phyloP scores from a whole-genome alignment of 2,329 filamentous ascomycete genomes.

The Falciphora oryzae region DNA sequence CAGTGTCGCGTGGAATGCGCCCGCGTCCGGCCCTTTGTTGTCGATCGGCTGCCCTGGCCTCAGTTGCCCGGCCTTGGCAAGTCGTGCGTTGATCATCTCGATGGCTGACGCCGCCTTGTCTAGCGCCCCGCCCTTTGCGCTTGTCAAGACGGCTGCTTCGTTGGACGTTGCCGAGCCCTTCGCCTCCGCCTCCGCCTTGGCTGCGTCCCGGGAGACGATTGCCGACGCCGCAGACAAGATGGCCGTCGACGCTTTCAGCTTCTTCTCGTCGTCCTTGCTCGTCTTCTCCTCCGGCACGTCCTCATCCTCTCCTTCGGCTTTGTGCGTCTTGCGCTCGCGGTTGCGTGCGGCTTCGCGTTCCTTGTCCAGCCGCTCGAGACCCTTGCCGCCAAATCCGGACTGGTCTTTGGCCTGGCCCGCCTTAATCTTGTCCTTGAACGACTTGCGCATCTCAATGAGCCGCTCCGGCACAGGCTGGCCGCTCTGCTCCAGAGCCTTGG shows the following conservation, averaged over 20 bases:
- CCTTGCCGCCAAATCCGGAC: conserved; percentile 91
- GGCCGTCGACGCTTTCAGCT: conserved; percentile 59
- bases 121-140: conserved; percentile 49
- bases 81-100: conserved; percentile 81
- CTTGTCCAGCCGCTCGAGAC: conserved; percentile 84
- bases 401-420: conserved; percentile 84
- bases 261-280: conserved; percentile 60
- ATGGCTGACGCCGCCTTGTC: conserved; percentile 89
- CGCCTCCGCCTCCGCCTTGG: conserved; percentile 36
- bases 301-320: conserved; percentile 78
- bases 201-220: conserved; percentile 46
- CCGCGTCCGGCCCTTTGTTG: conserved; percentile 96
- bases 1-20: conserved; percentile 91
- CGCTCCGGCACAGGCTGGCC: conserved; percentile 74
- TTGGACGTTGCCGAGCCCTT: conserved; percentile 22
- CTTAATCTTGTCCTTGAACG: conserved; percentile 86
- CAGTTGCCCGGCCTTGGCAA: conserved; percentile 84
- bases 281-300: conserved; percentile 67
- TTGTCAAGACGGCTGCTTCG: conserved; percentile 19
- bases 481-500: conserved; percentile 88
- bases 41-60: conserved; percentile 92
- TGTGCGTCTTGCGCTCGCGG: conserved; percentile 82
- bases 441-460: conserved; percentile 58
- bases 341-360: conserved; percentile 82
- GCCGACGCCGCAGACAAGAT: conserved; percentile 61